A percentile compares a stretch with the other conserved stretches of the same genome.
Conservation (phyloP, 345 rosid genomes). For the Populus pruinosa region DNA sequence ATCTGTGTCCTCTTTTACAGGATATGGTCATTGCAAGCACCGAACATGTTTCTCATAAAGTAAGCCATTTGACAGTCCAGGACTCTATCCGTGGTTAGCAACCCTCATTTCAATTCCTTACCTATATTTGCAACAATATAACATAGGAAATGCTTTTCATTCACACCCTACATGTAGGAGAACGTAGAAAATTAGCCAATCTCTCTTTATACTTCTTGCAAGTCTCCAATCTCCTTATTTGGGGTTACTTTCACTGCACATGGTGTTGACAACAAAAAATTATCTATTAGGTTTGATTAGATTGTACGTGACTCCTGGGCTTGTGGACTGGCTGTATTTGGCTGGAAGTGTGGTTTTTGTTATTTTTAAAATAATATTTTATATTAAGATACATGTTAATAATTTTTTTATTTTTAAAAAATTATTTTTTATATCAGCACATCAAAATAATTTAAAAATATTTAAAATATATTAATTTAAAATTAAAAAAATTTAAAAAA, state of each 20-base stretch:
- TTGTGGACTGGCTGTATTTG: slow-evolving; percentile 31
- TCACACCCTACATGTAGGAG: too few species aligned
- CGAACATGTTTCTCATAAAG: slow-evolving; percentile 12
- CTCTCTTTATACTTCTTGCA: background rate
- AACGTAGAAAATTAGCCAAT: too few species aligned
- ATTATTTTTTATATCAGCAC: too few species aligned
- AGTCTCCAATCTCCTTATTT: background rate
- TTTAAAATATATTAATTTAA: too few species aligned
- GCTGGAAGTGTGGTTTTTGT: too few species aligned
- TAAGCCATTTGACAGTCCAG: slow-evolving; percentile 4
- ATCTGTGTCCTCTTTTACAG: slow-evolving; percentile 8
- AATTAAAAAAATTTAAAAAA: too few species aligned
- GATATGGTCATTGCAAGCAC: slow-evolving; percentile 28
- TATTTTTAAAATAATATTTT: too few species aligned
- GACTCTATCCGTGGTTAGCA: background rate
- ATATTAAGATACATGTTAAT: too few species aligned
- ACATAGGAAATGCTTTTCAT: too few species aligned
- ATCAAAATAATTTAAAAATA: too few species aligned
- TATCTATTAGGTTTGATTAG: slow-evolving; percentile 26
- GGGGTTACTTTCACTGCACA: background rate
- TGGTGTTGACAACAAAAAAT: background rate
- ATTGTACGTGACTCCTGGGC: slow-evolving; percentile 28
- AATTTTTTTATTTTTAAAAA: too few species aligned
- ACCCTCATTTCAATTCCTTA: background rate
- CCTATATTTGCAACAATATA: slow-evolving; percentile 5